Base-by-base conservation (phyloP, 176 grass and related monocot genomes). In the Carex scoparia region DNA sequence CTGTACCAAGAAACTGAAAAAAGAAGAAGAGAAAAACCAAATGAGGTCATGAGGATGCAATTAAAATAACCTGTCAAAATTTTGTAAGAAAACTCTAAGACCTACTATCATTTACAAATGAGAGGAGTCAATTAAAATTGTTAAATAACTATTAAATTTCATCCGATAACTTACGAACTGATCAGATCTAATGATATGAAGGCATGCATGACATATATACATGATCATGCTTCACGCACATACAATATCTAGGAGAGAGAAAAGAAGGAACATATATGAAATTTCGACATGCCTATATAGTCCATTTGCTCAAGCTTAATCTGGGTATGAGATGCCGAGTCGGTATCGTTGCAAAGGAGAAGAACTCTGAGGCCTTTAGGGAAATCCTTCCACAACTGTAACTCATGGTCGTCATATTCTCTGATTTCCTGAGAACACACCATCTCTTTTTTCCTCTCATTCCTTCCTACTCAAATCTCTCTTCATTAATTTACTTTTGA, bases 301-400 rank as follows among this genome's bases (percentile, higher is more conserved):
- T 90, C 81, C 85, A 87, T 87, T 65, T 42, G 38, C 79, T 87
- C 73, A 10, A 90, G 81, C 62, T 75, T 87, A 23, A 65, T 84
- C 54, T 85, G 83, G 2, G 85, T 90, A 70, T 87, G 54, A 63
- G 65, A 35, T 5, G 81, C 85, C 12, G 81, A 90, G 27, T 59
- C 23, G 32, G 63, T 51, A 73, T 90, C 74, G 40, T 84, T 32
- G 10, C 79, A 77, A 10, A 90, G 73, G 4, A 90, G 85, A 11
- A 90, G 85, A 75, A 90, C 85, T 62, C 65, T 62, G 19, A 90
- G 85, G 6, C 88, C 88, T 82, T 87, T 90, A 10, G 88, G 88
- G 13, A 90, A 90, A 54, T 90, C 88, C 64, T 90, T 90, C 88
- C 88, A 90, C 44, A 81, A 33, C 48, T 57, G 16, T 51, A 89